A percentile compares a stretch with the other conserved stretches of the same genome.
Conservation (phyloP, 805 yeast genomes). For the Candida corydali region DNA sequence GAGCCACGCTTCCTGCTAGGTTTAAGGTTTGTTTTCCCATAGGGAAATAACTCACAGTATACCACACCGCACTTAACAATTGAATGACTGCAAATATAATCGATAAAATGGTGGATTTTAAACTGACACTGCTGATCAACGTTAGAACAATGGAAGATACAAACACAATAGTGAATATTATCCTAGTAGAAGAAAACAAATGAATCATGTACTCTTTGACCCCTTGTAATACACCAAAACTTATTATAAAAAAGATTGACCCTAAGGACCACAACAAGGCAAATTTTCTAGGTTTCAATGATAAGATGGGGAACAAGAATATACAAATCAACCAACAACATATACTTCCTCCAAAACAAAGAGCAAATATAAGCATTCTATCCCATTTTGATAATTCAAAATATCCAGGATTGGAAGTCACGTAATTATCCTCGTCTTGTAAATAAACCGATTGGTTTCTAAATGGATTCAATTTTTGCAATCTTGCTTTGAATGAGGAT, state of each 20-base stretch:
- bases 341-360: slow-evolving; percentile 40
- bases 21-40: slow-evolving; percentile 42
- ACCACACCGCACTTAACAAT: slow-evolving; percentile 39
- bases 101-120: slow-evolving; percentile 35
- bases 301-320: slow-evolving; percentile 39
- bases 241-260: slow-evolving; percentile 40
- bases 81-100: slow-evolving; percentile 39
- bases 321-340: slow-evolving; percentile 41
- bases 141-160: slow-evolving; percentile 38
- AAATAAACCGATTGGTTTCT: slow-evolving; percentile 31
- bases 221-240: slow-evolving; percentile 45
- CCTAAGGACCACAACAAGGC: slow-evolving; percentile 47
- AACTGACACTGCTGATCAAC: slow-evolving; percentile 30
- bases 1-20: slow-evolving; percentile 39
- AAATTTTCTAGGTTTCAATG: slow-evolving; percentile 41
- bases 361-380: slow-evolving; percentile 41
- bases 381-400: slow-evolving; percentile 44
- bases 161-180: slow-evolving; percentile 35
- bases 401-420: slow-evolving; percentile 41
- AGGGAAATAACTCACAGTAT: slow-evolving; percentile 46
- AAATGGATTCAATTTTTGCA: slow-evolving; percentile 39
- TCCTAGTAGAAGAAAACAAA: slow-evolving; percentile 38
- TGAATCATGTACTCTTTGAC: slow-evolving; percentile 36
- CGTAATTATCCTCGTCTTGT: slow-evolving; percentile 40
- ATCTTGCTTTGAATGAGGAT: slow-evolving; percentile 23